A percentile compares a stretch with the other conserved stretches of the same genome.
Conservation (phyloP, 2,329 filamentous ascomycete species). For the Aspergillus aculeatus region DNA sequence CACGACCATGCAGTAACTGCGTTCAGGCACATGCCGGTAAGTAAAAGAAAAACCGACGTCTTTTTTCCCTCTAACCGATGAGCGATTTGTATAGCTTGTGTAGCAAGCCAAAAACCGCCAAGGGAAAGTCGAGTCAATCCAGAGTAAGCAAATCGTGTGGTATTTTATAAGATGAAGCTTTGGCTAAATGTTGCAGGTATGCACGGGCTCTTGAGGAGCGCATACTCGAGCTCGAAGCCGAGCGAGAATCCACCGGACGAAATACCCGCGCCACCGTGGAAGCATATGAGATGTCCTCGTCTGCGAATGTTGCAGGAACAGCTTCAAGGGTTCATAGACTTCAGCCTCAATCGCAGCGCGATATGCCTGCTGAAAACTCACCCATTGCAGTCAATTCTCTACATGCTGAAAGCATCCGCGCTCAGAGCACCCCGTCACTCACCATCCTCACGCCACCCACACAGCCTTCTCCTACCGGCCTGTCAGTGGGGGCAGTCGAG, state of each 20-base stretch:
- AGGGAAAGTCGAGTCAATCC: neutral
- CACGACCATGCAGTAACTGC: slow-evolving; percentile 1
- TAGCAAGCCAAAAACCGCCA: neutral
- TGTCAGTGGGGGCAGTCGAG: neutral
- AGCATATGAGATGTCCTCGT: neutral
- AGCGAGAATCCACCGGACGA: neutral
- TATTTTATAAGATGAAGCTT: neutral
- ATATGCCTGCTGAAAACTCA: neutral
- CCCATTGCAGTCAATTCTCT: neutral
- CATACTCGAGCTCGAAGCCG: slow-evolving; percentile 1
- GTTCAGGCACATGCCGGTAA: slow-evolving; percentile 3
- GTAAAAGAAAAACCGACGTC: too few relatives aligned
- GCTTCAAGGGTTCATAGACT: neutral
- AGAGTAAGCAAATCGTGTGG: neutral
- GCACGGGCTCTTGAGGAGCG: slow-evolving; percentile 4
- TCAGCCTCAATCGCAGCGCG: neutral
- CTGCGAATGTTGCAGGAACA: neutral
- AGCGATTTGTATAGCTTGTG: neutral
- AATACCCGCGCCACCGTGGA: neutral
- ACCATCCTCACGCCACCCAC: neutral
- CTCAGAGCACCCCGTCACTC: neutral
- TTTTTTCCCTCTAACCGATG: neutral
- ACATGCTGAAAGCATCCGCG: neutral
- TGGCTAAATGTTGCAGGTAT: neutral
- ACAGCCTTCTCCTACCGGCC: neutral